A percentile compares a stretch with the other conserved stretches of the same genome.
Conservation (phyloP, 2,329 filamentous ascomycete genomes). For the Aspergillus spinulosporus region DNA sequence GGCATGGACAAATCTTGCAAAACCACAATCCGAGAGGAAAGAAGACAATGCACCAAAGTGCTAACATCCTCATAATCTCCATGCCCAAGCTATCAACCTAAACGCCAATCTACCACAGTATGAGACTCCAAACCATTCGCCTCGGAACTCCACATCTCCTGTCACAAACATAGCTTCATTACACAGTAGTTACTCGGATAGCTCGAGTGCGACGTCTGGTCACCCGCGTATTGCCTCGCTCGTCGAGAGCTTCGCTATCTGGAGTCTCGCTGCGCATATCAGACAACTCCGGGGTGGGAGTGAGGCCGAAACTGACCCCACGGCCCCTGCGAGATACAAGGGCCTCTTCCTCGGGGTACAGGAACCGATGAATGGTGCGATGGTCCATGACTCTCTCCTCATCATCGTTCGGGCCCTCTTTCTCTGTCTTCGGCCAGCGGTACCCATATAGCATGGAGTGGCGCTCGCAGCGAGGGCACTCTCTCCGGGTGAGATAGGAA, state of each 20-base stretch:
- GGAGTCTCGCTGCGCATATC: slow-evolving; percentile 43
- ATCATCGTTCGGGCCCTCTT: slow-evolving; percentile 70
- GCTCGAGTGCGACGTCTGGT: slow-evolving; percentile 35
- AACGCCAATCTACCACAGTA: slow-evolving; percentile 13
- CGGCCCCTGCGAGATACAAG: slow-evolving; percentile 39
- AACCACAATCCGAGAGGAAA: background rate
- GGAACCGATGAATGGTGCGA: slow-evolving; percentile 80
- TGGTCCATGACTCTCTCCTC: slow-evolving; percentile 75
- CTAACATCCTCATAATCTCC: background rate
- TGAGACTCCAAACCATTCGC: background rate
- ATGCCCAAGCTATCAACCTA: slow-evolving; percentile 1
- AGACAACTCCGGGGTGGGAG: slow-evolving; percentile 40
- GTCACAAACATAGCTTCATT: slow-evolving; percentile 19
- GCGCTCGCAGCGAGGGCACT: slow-evolving; percentile 89
- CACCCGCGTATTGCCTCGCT: slow-evolving; percentile 37
- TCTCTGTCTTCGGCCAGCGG: slow-evolving; percentile 93
- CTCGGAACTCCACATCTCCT: slow-evolving; percentile 16
- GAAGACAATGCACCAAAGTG: background rate
- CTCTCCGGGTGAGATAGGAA: slow-evolving; percentile 79
- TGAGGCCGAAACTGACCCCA: slow-evolving; percentile 38
- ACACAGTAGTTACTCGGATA: slow-evolving; percentile 38
- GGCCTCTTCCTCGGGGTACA: slow-evolving; percentile 68
- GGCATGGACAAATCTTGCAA: background rate
- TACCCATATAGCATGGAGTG: slow-evolving; percentile 96
- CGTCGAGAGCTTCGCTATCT: slow-evolving; percentile 36